Conservation (phyloP, 495 filamentous ascomycete species). For the Neurospora sp. region DNA sequence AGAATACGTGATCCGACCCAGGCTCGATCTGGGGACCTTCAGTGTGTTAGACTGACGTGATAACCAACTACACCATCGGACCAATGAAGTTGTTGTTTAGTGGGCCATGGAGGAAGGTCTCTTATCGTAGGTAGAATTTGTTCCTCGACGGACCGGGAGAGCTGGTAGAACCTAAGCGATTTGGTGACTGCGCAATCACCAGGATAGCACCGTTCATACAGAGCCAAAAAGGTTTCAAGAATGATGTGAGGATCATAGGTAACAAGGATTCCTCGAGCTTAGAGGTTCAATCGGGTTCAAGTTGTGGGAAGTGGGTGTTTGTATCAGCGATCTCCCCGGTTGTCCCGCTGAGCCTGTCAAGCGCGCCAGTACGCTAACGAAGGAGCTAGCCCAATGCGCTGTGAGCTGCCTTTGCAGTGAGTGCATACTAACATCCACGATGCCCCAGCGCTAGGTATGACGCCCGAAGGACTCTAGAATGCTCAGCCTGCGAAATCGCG, state of each 20-base stretch:
- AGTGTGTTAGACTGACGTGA: neutral
- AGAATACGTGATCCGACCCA: neutral
- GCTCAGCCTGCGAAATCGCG: neutral
- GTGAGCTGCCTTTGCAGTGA: neutral
- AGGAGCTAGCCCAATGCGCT: neutral
- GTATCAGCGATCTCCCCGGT: too few species aligned
- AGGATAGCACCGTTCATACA: too few species aligned
- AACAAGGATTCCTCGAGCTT: too few species aligned
- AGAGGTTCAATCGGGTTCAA: too few species aligned
- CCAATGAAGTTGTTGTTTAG: neutral
- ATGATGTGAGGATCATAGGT: too few species aligned
- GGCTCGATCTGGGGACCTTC: neutral
- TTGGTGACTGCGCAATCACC: too few species aligned
- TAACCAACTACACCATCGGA: neutral
- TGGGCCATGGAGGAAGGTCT: rapidly evolving
- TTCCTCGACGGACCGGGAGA: too few species aligned
- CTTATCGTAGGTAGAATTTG: neutral
- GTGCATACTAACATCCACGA: neutral
- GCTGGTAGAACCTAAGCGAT: too few species aligned
- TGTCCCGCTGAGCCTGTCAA: too few species aligned
- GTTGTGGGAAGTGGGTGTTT: too few species aligned
- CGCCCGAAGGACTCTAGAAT: neutral
- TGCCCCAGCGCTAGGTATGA: neutral
- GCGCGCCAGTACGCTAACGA: too few species aligned
- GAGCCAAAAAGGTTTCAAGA: too few species aligned